These are phyloP conservation scores for Huntiella omanensis DNA, from an alignment of 2,329 filamentous ascomycete species.

Conservation along the genomic window DNA sequence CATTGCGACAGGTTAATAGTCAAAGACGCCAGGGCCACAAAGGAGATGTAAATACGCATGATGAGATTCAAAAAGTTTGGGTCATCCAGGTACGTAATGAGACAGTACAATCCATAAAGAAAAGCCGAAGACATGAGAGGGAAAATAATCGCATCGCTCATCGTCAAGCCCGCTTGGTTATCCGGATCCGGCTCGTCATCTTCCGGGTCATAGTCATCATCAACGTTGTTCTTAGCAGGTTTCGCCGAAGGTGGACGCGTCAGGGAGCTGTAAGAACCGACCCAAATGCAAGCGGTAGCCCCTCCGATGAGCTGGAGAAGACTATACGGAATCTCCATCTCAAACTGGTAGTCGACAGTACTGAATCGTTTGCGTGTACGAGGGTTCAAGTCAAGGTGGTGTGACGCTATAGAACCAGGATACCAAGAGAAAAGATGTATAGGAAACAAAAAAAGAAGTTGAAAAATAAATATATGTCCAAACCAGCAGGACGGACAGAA, in stretches of 20 bases:
- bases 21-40: conserved; percentile 61
- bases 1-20: conserved; percentile 55
- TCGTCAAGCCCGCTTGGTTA: conserved; percentile 22
- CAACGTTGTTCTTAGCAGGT: conserved; percentile 20
- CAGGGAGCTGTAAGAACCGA: conserved; percentile 70
- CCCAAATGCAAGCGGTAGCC: conserved; percentile 65
- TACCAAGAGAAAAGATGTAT: no score
- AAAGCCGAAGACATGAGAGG: conserved; percentile 58
- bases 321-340: neutral
- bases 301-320: conserved; percentile 33
- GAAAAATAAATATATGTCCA: no score
- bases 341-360: neutral
- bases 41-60: conserved; percentile 65
- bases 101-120: conserved; percentile 61
- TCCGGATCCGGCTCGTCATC: conserved; percentile 31
- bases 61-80: conserved; percentile 66
- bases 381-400: no score
- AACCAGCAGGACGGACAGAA: no score
- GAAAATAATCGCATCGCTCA: conserved; percentile 68
- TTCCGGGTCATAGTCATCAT: conserved; percentile 21
- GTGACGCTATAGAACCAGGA: no score
- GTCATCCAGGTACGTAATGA: conserved; percentile 78
- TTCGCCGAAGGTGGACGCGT: conserved; percentile 65
- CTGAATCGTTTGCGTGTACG: no score
- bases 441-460: no score